A percentile compares a stretch with the other conserved stretches of the same genome.
Evolutionary conservation across 176 grass and related monocot species (phyloP).

Genomic region (Cenchrus fungigraminus): DNA sequence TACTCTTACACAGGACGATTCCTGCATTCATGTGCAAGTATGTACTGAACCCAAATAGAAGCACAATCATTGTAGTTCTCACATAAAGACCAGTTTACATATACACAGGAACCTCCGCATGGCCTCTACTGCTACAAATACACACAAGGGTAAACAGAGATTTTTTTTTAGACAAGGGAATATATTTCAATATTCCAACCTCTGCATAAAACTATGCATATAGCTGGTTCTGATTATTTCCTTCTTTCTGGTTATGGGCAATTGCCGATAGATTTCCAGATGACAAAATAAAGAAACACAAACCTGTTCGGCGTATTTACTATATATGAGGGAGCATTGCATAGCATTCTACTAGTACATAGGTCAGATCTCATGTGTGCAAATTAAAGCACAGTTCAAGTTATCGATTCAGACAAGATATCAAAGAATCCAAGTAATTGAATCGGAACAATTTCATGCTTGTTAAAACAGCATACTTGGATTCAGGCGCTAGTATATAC

Average conservation of each 20-base stretch:
- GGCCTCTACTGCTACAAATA: neutral
- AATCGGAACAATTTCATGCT: neutral
- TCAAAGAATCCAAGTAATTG: neutral
- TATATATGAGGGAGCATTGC: neutral
- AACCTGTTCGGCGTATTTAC: neutral
- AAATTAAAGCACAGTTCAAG: neutral
- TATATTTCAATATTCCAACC: too few relatives aligned
- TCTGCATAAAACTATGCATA: too few relatives aligned
- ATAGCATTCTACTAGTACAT: neutral
- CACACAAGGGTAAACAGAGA: neutral
- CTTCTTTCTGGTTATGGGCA: neutral
- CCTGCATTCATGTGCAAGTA: neutral
- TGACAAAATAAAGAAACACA: constrained; percentile 9
- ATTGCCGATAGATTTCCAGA: neutral
- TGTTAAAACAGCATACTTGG: neutral
- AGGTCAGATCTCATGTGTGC: neutral
- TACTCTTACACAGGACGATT: neutral
- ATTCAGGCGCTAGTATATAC: neutral
- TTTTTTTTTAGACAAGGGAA: too few relatives aligned
- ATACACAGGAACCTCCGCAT: neutral
- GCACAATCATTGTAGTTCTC: neutral
- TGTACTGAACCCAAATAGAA: neutral
- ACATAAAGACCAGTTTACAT: neutral
- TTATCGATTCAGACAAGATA: neutral
- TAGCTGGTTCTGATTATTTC: neutral